Evolutionary conservation across 2,329 filamentous ascomycete genomes (phyloP).

Genomic region (Penicillium olsonii): DNA sequence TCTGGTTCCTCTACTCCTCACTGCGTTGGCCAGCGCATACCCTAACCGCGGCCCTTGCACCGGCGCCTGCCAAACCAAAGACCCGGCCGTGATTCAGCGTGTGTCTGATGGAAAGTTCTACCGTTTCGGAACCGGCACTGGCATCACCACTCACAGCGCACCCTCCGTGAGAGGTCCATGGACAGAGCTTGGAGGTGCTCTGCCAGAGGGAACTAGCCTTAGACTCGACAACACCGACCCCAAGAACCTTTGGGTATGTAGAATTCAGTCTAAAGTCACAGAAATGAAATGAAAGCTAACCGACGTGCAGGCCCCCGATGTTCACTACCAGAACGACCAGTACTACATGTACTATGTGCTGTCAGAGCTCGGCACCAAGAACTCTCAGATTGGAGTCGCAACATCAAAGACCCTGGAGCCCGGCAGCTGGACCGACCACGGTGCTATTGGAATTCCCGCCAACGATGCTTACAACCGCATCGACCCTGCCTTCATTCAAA

Average conservation of each 20-base stretch:
- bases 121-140: slow-evolving; percentile 55
- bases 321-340: slow-evolving; percentile 55
- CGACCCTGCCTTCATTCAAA: slow-evolving; percentile 57
- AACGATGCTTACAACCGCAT: slow-evolving; percentile 59
- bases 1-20: slow-evolving; percentile 22
- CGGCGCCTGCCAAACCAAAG: slow-evolving; percentile 45
- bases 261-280: too few relatives aligned
- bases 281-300: too few relatives aligned
- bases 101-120: slow-evolving; percentile 54
- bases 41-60: slow-evolving; percentile 33
- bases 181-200: slow-evolving; percentile 49
- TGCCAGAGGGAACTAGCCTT: slow-evolving; percentile 48
- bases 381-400: slow-evolving; percentile 63
- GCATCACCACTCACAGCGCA: slow-evolving; percentile 51
- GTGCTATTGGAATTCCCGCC: slow-evolving; percentile 39
- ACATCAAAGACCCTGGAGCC: slow-evolving; percentile 47
- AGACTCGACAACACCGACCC: slow-evolving; percentile 39
- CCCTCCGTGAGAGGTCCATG: slow-evolving; percentile 52
- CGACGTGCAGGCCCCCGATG: slow-evolving; percentile 61
- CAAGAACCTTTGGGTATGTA: slow-evolving; percentile 52
- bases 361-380: slow-evolving; percentile 61
- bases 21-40: slow-evolving; percentile 30
- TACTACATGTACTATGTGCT: slow-evolving; percentile 70
- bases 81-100: slow-evolving; percentile 53
- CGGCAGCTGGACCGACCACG: slow-evolving; percentile 41